Base-by-base conservation (phyloP, 2,329 filamentous ascomycete genomes). In the Hysterium pulicare region DNA sequence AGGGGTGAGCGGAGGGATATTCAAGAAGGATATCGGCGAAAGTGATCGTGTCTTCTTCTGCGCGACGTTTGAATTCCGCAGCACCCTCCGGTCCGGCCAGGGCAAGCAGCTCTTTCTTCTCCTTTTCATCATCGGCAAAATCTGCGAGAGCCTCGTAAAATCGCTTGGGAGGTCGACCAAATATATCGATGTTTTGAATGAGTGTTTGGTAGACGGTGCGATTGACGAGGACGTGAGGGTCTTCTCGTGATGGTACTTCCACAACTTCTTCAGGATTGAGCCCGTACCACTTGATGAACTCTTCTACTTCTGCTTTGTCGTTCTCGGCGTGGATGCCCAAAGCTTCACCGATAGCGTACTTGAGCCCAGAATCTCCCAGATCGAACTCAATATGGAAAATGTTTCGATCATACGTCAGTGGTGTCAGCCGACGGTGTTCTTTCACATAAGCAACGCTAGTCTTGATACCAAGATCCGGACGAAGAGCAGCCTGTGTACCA, bases 381-480 rank as follows among this genome's bases (percentile, higher is more conserved):
- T 97, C 93, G 60, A 98, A 98, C 71, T 98, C 93, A 49, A 98
- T 97, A 73, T 98, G 93, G 84, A 98, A 98, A 70, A 98, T 97
- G 77, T 98, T 96, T 57, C 93, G 89, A 69, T 97, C 90, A 64
- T 98, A 98, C 23, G 83, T 86, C 19, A 71, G 59, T 3, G 93
- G 93, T 0, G 93, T 98, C 42, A 98, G 79, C 50, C 93, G 83
- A 48, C 93, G 87, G 73, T 95, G 96, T 75, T 97, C 93, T 75
- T 94, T 89, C 68, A 98, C 90, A 41, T 83, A 85, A 41, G 96
- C 86, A 32, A 89, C 87, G 58, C 80, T 84, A 2, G 91, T 97
- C 79, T 91, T 90, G 61, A 88, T 82, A 8, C 85, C 73, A 41
- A 95, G 75, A 59, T 98, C 93, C 9, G 93, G 93, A 41, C 93